Percentiles rank a stretch among this genome's conserved stretches.
phyloP scores from a whole-genome alignment of 2,329 filamentous ascomycete species.

The Blumeriella jaapii region DNA sequence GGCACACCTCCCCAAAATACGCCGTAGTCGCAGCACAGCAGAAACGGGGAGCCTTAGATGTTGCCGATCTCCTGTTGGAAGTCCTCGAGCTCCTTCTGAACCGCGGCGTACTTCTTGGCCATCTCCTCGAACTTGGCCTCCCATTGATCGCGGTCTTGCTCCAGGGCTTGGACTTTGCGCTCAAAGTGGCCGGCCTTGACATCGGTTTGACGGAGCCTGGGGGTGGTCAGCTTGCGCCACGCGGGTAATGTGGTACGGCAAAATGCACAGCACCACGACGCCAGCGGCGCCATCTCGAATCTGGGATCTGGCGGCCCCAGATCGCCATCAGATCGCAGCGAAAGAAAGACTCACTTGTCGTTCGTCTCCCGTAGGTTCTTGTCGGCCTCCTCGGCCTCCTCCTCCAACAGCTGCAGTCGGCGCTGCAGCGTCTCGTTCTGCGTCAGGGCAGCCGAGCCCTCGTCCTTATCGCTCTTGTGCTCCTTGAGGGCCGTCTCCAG shows the following conservation, averaged over 20 bases:
- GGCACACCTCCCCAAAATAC: background rate
- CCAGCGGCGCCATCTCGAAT: too few relatives aligned
- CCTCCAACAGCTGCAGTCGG: slow-evolving; percentile 90
- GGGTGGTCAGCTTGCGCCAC: slow-evolving; percentile 12
- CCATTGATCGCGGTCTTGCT: slow-evolving; percentile 85
- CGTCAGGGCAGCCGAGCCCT: slow-evolving; percentile 70
- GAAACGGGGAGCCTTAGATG: slow-evolving; percentile 46
- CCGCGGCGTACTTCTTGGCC: slow-evolving; percentile 71
- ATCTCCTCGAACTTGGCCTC: slow-evolving; percentile 98
- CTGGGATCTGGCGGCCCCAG: too few relatives aligned
- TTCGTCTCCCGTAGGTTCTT: slow-evolving; percentile 94
- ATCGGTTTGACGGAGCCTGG: slow-evolving; percentile 93
- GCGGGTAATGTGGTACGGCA: background rate
- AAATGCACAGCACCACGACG: background rate
- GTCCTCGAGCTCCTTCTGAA: slow-evolving; percentile 85
- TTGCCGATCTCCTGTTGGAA: slow-evolving; percentile 87
- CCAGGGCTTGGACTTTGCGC: slow-evolving; percentile 96
- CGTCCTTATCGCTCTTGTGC: slow-evolving; percentile 74
- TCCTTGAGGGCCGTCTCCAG: slow-evolving; percentile 75
- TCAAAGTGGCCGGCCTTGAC: slow-evolving; percentile 99
- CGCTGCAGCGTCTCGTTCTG: slow-evolving; percentile 88
- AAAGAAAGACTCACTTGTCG: slow-evolving; percentile 70
- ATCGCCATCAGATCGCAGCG: background rate
- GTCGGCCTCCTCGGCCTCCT: slow-evolving; percentile 94
- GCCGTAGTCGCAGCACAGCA: background rate